phyloP scores from a whole-genome alignment of 257 asterid species.

The Solanum phureja region DNA sequence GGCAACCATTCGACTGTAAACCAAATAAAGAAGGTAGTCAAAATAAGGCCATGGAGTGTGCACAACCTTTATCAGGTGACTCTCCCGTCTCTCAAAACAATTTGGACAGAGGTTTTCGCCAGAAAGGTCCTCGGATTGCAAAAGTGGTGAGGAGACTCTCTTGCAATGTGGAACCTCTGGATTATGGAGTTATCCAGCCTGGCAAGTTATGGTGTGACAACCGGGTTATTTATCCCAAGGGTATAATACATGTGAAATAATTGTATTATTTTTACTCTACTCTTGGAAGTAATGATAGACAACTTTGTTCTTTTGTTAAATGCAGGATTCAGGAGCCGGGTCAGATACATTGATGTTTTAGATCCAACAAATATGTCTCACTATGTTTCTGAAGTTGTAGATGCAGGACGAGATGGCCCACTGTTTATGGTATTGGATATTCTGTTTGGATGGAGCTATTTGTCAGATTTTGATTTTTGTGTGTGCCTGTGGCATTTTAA shows the following conservation, averaged over 20 bases:
- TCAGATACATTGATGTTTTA: slow-evolving; percentile 55
- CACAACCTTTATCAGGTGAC: slow-evolving; percentile 28
- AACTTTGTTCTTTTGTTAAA: slow-evolving; percentile 8
- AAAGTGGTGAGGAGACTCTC: slow-evolving; percentile 83
- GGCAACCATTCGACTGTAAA: slow-evolving; percentile 26
- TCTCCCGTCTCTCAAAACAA: slow-evolving; percentile 41
- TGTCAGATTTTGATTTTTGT: neutral
- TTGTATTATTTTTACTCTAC: neutral
- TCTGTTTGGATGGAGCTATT: neutral
- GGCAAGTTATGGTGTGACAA: slow-evolving; percentile 81
- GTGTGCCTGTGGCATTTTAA: too few relatives aligned
- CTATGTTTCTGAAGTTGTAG: slow-evolving; percentile 79
- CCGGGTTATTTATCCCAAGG: slow-evolving; percentile 82
- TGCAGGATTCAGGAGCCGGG: slow-evolving; percentile 94
- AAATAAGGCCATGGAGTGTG: slow-evolving; percentile 26
- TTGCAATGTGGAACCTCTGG: slow-evolving; percentile 74
- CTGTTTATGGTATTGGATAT: slow-evolving; percentile 57
- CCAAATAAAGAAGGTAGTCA: slow-evolving; percentile 14
- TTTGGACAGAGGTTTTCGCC: slow-evolving; percentile 68
- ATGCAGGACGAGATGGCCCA: slow-evolving; percentile 71
- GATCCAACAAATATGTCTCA: slow-evolving; percentile 73
- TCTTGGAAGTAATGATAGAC: slow-evolving; percentile 3
- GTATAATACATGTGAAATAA: slow-evolving; percentile 25
- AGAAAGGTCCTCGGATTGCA: slow-evolving; percentile 98
- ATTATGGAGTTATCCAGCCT: slow-evolving; percentile 47